Evolutionary conservation across 176 grass and related monocot species (phyloP).

Genomic region (maize (Zea mays)): DNA sequence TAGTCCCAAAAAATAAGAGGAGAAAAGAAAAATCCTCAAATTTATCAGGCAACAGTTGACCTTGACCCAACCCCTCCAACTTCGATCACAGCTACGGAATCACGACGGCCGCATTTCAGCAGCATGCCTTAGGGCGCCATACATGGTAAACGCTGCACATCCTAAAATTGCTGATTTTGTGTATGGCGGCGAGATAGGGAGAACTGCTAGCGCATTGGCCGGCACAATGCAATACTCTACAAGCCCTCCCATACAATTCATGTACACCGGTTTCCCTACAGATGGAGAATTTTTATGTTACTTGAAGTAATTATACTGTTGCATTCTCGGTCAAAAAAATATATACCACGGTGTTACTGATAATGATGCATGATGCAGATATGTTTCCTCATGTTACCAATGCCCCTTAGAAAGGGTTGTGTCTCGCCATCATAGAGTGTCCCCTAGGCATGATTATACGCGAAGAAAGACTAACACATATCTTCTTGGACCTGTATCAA

Average conservation of each 20-base stretch:
- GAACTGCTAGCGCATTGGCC: conserved; percentile 74
- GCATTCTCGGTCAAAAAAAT: too few species aligned
- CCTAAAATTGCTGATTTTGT: conserved; percentile 87
- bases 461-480: conserved; percentile 90
- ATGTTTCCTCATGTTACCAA: conserved; percentile 43
- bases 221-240: conserved; percentile 93
- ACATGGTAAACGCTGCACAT: conserved; percentile 87
- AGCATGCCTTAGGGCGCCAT: too few species aligned
- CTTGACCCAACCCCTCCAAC: too few species aligned
- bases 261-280: conserved; percentile 46
- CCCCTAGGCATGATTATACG: conserved; percentile 92
- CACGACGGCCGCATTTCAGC: too few species aligned
- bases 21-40: too few species aligned
- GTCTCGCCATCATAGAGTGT: conserved; percentile 95
- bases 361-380: not conserved
- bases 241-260: conserved; percentile 97
- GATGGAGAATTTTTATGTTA: not conserved
- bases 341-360: not conserved
- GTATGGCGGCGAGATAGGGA: conserved; percentile 77
- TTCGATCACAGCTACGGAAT: too few species aligned
- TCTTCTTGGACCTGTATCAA: conserved; percentile 88
- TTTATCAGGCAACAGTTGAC: too few species aligned
- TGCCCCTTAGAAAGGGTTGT: conserved; percentile 68
- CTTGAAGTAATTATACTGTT: not conserved
- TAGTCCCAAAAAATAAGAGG: too few species aligned